Evolutionary conservation across 2,329 filamentous ascomycete species (phyloP).

Genomic region (Fusarium annulatum): DNA sequence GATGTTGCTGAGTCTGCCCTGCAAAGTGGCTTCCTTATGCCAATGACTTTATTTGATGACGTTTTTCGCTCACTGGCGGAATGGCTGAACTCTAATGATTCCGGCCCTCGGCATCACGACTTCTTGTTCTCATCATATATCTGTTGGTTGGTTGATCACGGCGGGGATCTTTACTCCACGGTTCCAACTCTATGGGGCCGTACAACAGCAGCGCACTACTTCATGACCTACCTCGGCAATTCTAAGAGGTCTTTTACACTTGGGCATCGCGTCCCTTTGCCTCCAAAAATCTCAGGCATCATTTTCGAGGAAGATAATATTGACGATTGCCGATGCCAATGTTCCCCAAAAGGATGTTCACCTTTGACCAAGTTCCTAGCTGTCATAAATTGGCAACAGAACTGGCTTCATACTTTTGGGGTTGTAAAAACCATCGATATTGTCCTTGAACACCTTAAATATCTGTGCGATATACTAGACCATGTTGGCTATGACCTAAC

Average conservation of each 20-base stretch:
- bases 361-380: neutral
- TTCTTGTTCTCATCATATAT: neutral
- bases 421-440: no score
- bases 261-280: fast-evolving
- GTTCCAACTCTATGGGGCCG: neutral
- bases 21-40: neutral
- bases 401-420: no score
- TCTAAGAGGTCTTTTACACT: no score
- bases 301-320: neutral
- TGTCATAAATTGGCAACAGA: neutral
- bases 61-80: fast-evolving
- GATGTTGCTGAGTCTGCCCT: fast-evolving
- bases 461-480: no score
- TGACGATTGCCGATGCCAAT: neutral
- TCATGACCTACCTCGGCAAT: neutral
- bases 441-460: no score
- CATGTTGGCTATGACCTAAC: neutral
- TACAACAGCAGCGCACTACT: neutral
- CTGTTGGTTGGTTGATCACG: neutral
- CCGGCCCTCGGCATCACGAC: fast-evolving
- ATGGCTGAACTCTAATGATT: fast-evolving
- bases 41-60: neutral
- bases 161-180: fast-evolving
- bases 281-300: fast-evolving
- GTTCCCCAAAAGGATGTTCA: neutral